Base-by-base conservation (phyloP, 1,284 basidiomycete genomes). In the Heterobasidion parviporum region DNA sequence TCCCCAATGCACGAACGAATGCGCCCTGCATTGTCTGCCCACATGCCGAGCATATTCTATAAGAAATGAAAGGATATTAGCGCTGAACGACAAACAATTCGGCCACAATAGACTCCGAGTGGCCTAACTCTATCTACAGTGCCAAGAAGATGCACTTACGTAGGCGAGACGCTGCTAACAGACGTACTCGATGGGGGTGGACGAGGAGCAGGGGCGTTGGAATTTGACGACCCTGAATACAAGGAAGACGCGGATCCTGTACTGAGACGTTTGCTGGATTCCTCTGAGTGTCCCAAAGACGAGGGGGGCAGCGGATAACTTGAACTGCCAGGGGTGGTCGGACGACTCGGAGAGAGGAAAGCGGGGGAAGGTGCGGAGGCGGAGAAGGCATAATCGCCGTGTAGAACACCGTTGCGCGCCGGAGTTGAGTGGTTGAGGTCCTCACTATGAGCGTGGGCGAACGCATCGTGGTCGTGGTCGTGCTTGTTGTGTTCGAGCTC, bases 1-100 rank as follows among this genome's bases (percentile, higher is more conserved):
- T 89, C 54, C 92, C 90, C 55, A 99, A 78, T 0, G 97, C 97
- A 57, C 97, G 83, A 18, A 99, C 97, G 72, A 98, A 98, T 59
- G 96, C 94, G 12, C 95, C 95, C 57, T 92, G 87, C 87, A 94
- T 87, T 46, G 82, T 70, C 65, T 85, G 83, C 38, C 83, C 84
- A 65, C 87, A 90, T 15, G 87, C 81, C 18, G 83, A 81, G 67
- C 87, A 90, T 69, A 77, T 75, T 61, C 87, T 89, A 57, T 35
- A 53, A 52, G 55, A 18, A 8, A 53, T n/a, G 45, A 14, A 54
- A 26, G 59, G 47, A 61, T 48, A 61, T 58, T 56, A 58, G 64
- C 62, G 59, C 52, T 50, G 50, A 58, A 50, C 59, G 56, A 52
- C 46, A 16, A 49, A 56, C 54, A 45, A 26, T 16, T 50, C 36